phyloP scores from a whole-genome alignment of 2,329 filamentous ascomycete genomes.

The Colletotrichum ledebouriae region DNA sequence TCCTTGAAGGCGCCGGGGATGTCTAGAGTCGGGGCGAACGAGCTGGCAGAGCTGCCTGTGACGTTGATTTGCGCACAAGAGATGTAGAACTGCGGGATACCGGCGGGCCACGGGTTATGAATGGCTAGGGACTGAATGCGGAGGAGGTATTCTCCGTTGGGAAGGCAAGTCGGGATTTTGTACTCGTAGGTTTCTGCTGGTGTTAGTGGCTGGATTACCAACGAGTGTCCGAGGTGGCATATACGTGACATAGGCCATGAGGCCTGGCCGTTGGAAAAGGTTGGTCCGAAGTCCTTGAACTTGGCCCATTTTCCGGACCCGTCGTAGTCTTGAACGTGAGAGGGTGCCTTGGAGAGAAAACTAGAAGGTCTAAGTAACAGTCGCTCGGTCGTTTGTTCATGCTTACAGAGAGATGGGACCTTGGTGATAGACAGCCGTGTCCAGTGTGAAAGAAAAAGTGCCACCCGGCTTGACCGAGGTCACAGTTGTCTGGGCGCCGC shows the following conservation, averaged over 20 bases:
- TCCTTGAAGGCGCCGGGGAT: conserved; percentile 59
- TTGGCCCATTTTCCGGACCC: conserved; percentile 57
- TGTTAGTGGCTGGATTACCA: conserved; percentile 1
- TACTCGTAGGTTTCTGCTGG: conserved; percentile 49
- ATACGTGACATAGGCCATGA: conserved; percentile 50
- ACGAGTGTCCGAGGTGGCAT: conserved; percentile 30
- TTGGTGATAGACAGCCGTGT: conserved; percentile 56
- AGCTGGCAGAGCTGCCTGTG: conserved; percentile 54
- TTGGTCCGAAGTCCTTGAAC: conserved; percentile 54
- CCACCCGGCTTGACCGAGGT: conserved; percentile 51
- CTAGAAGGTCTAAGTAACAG: conserved; percentile 42
- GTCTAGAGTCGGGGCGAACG: conserved; percentile 50
- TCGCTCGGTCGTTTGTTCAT: conserved; percentile 18
- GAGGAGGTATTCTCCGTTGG: conserved; percentile 69
- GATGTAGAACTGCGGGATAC: conserved; percentile 62
- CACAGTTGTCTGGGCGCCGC: conserved; percentile 50
- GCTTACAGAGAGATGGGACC: conserved; percentile 54
- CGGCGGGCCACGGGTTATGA: conserved; percentile 64
- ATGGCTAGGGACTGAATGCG: conserved; percentile 72
- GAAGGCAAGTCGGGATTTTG: conserved; percentile 64
- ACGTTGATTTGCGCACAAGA: conserved; percentile 62
- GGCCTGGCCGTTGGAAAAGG: conserved; percentile 49
- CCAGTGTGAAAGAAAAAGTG: conserved; percentile 54
- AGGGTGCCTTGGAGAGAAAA: conserved; percentile 56
- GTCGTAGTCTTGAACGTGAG: conserved; percentile 52